phyloP scores from a whole-genome alignment of 148 eudicot species.

The Vaccinium vitisidaea region DNA sequence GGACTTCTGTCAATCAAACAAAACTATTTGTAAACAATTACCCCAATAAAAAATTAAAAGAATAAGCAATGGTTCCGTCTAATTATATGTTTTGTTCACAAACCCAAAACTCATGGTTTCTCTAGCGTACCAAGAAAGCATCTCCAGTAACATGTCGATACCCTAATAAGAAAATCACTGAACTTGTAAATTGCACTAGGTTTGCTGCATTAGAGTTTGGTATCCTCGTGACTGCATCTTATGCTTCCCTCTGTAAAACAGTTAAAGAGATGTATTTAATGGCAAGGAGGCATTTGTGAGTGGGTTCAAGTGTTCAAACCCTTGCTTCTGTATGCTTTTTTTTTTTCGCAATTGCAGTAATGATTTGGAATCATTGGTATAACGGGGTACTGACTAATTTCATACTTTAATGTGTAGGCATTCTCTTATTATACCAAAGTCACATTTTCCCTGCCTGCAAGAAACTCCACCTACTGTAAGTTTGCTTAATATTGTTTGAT shows the following conservation, averaged over 20 bases:
- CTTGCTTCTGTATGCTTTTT: background rate
- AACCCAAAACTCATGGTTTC: background rate
- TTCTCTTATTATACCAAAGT: slow-evolving; percentile 81
- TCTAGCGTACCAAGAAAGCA: background rate
- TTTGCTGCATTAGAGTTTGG: background rate
- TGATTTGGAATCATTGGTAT: background rate
- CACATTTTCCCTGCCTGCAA: slow-evolving; percentile 73
- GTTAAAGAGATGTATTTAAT: too few species aligned
- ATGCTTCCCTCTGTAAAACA: background rate
- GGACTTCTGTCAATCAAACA: background rate
- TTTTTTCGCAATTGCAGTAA: background rate
- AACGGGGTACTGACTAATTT: slow-evolving; percentile 6
- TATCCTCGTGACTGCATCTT: background rate
- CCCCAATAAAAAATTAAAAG: background rate
- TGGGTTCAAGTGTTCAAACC: background rate
- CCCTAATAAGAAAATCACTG: background rate
- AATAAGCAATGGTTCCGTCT: background rate
- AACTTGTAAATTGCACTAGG: background rate
- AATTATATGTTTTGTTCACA: background rate
- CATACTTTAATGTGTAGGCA: slow-evolving; percentile 45
- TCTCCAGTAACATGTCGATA: background rate
- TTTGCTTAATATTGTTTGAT: slow-evolving; percentile 7
- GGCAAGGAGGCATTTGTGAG: too few species aligned
- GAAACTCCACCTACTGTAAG: slow-evolving; percentile 92
- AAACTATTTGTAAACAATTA: background rate